Conservation (phyloP, 2,329 filamentous ascomycete genomes). For the Catunica adiposa region DNA sequence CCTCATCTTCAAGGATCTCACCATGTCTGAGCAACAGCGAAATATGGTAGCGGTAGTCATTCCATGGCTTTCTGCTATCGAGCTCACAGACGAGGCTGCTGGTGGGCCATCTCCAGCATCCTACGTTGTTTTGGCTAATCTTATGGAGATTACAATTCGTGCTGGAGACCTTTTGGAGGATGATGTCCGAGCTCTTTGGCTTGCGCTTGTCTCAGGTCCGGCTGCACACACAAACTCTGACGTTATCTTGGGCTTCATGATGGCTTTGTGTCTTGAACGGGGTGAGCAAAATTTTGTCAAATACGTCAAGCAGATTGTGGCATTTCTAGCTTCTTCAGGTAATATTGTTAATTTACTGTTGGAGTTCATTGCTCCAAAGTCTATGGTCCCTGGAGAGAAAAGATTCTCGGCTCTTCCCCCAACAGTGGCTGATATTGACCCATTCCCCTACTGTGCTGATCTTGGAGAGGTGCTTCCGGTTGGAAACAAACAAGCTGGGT, state of each 20-base stretch:
- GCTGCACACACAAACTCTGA: slow-evolving; percentile 78
- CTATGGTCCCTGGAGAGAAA: slow-evolving; percentile 91
- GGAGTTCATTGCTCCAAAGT: slow-evolving; percentile 78
- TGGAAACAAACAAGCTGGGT: slow-evolving; percentile 79
- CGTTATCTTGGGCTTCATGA: slow-evolving; percentile 89
- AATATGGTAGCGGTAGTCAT: slow-evolving; percentile 90
- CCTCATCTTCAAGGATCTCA: slow-evolving; percentile 72
- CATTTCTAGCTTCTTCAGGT: slow-evolving; percentile 61
- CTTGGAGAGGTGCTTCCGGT: slow-evolving; percentile 62
- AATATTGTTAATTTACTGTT: slow-evolving; percentile 91
- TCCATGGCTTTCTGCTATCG: slow-evolving; percentile 90
- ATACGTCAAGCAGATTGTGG: slow-evolving; percentile 94
- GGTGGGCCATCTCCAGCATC: slow-evolving; percentile 81
- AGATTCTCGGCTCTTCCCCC: slow-evolving; percentile 39
- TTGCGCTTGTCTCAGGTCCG: slow-evolving; percentile 82
- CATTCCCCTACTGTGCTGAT: slow-evolving; percentile 80
- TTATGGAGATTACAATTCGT: slow-evolving; percentile 91
- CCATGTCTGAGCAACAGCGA: slow-evolving; percentile 60
- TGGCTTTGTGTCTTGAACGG: slow-evolving; percentile 78
- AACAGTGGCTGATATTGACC: slow-evolving; percentile 54
- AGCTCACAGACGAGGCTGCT: slow-evolving; percentile 80
- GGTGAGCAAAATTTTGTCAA: slow-evolving; percentile 97
- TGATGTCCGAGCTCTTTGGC: slow-evolving; percentile 94
- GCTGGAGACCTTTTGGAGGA: slow-evolving; percentile 53
- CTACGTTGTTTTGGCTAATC: slow-evolving; percentile 85